A percentile compares a stretch with the other conserved stretches of the same genome.
phyloP scores from a whole-genome alignment of 2,329 filamentous ascomycete species.

The Acephala macrosclerotiorum region DNA sequence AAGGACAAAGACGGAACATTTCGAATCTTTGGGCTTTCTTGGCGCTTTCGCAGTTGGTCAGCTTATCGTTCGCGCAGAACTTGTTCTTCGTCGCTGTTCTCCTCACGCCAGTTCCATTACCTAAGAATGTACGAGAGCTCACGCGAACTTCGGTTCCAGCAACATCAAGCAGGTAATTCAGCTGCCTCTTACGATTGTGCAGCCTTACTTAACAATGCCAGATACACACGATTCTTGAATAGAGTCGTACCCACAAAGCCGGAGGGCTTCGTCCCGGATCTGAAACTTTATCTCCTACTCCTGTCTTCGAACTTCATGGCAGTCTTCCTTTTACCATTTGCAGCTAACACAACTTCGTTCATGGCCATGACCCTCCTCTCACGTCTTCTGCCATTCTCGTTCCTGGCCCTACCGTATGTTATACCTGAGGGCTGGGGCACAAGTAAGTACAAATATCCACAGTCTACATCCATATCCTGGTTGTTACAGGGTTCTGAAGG shows the following conservation, averaged over 20 bases:
- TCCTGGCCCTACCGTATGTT: constrained; percentile 55
- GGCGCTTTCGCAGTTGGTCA: constrained; percentile 64
- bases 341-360: constrained; percentile 52
- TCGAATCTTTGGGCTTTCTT: constrained; percentile 63
- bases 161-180: constrained; percentile 32
- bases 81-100: constrained; percentile 67
- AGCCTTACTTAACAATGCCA: constrained; percentile 16
- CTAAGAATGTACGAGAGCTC: constrained; percentile 40
- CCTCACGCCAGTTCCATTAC: constrained; percentile 59
- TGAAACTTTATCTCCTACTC: constrained; percentile 45
- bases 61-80: constrained; percentile 67
- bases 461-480: too few species aligned
- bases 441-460: constrained; percentile 8
- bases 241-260: constrained; percentile 51
- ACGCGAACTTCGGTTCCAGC: constrained; percentile 32
- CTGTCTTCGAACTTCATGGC: constrained; percentile 47
- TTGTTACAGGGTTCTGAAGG: too few species aligned
- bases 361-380: constrained; percentile 43
- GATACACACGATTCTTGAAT: constrained; percentile 44
- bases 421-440: constrained; percentile 58
- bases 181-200: not conserved
- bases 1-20: constrained; percentile 65
- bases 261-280: constrained; percentile 52
- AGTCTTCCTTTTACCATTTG: constrained; percentile 50
- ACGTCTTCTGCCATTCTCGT: constrained; percentile 52